phyloP scores from a whole-genome alignment of 73 alveolate genomes.

The Blepharisma japonicum region DNA sequence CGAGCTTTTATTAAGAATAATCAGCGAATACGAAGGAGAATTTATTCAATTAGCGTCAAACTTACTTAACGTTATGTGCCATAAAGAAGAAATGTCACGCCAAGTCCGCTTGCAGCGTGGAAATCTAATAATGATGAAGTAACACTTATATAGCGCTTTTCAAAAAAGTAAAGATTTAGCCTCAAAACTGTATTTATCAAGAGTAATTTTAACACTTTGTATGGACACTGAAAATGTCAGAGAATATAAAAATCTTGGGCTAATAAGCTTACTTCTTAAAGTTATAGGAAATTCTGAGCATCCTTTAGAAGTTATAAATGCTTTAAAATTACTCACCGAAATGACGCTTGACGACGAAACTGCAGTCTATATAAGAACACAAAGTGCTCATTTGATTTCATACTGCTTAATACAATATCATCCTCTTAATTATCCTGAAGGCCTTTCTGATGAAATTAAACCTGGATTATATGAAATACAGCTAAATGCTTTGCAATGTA shows the following conservation, averaged over 20 bases:
- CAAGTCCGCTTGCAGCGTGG: slow-evolving; percentile 39
- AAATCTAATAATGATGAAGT: slow-evolving; percentile 35
- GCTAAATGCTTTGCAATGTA: slow-evolving; percentile 19
- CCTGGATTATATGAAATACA: slow-evolving; percentile 37
- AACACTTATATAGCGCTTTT: slow-evolving; percentile 29
- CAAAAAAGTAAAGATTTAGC: slow-evolving; percentile 33
- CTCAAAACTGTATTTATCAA: slow-evolving; percentile 42
- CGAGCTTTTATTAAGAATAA: slow-evolving; percentile 42
- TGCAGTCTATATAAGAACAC: slow-evolving; percentile 49
- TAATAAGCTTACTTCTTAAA: slow-evolving; percentile 41
- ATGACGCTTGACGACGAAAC: slow-evolving; percentile 59
- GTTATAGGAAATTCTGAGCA: slow-evolving; percentile 34
- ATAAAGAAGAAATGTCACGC: slow-evolving; percentile 36
- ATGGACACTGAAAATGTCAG: slow-evolving; percentile 50
- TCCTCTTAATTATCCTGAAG: slow-evolving; percentile 29
- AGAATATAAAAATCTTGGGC: slow-evolving; percentile 48
- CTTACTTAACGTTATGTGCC: slow-evolving; percentile 37
- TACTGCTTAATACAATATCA: slow-evolving; percentile 18
- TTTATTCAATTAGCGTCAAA: slow-evolving; percentile 41
- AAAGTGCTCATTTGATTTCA: slow-evolving; percentile 54
- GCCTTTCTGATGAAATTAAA: slow-evolving; percentile 17
- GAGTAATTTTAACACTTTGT: slow-evolving; percentile 49
- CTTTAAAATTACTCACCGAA: slow-evolving; percentile 46
- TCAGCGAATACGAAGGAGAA: slow-evolving; percentile 51
- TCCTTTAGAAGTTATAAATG: slow-evolving; percentile 39